Base-by-base conservation (phyloP, 2,329 filamentous ascomycete species). In the Coniochaeta prunicola region DNA sequence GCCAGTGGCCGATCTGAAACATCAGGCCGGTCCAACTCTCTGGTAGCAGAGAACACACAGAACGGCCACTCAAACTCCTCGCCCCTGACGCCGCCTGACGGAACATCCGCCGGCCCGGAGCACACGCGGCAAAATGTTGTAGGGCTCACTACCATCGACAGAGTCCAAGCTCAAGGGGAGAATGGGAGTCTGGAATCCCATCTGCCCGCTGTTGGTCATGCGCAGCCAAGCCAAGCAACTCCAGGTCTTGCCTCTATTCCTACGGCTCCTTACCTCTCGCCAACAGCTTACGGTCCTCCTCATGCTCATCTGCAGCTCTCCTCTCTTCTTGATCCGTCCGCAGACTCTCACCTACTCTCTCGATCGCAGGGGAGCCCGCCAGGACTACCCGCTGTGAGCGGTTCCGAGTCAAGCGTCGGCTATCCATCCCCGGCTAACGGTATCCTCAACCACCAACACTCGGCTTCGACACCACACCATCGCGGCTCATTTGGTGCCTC, bases 371-470 rank as follows among this genome's bases (percentile, higher is more conserved):
- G n/a, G 13, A 56, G 31, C n/a, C 53, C 53, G 21, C 53, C 30
- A 12, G 53, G n/a, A 4, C n/a, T 56, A 15, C 53, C 53, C 15
- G 31, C 53, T 28, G 53, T 56, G 31, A 30, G 24, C n/a, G 53
- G 53, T 15, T 56, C 53, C 34, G 31, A 56, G 31, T 38, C 53
- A 24, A 56, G 53, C 17, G 34, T 24, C 4, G 53, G 53, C 9
- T 56, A 56, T 38, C 53, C 53, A 24, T 56, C 53, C 2, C 53
- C 53, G 10, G 30, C 53, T 4, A 56, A 56, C 33, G 53, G 53
- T 17, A 4, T 40, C 9, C 30, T 38, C 17, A 24, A 17, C n/a
- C 53, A 56, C 9, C 53, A 56, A 3, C 21, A 21, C n/a, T 8
- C 53, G 6, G 53, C 53, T 19, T 15, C 50, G 17, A 24, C n/a